Percentiles rank a stretch among this genome's conserved stretches.
phyloP scores from a whole-genome alignment of 306 rosid genomes.

The Coriaria nepalensis region DNA sequence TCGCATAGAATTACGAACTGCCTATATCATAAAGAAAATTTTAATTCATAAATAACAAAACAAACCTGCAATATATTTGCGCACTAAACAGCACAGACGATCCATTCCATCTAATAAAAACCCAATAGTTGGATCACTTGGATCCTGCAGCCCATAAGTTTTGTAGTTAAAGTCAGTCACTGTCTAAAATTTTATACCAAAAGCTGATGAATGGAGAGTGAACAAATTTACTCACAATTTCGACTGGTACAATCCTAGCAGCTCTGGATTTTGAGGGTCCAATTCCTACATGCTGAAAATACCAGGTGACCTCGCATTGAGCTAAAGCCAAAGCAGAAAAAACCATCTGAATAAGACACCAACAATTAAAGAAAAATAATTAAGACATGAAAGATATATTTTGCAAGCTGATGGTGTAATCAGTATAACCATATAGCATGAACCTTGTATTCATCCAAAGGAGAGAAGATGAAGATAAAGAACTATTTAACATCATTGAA shows the following conservation, averaged over 20 bases:
- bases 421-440: not conserved
- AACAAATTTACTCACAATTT: constrained; percentile 49
- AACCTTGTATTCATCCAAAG: too few relatives aligned
- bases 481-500: too few relatives aligned
- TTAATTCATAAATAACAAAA: not conserved
- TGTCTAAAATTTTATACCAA: constrained; percentile 13
- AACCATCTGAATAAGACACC: constrained; percentile 63
- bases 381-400: not conserved
- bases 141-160: constrained; percentile 53
- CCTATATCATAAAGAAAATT: too few relatives aligned
- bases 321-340: constrained; percentile 98
- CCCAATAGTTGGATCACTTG: constrained; percentile 93
- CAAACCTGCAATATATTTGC: constrained; percentile 87
- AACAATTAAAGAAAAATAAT: not conserved
- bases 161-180: constrained; percentile 20
- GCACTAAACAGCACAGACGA: constrained; percentile 84
- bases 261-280: constrained; percentile 80
- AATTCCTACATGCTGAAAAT: constrained; percentile 88
- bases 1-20: too few relatives aligned
- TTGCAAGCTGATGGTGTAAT: not conserved
- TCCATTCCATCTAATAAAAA: constrained; percentile 93
- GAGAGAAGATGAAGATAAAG: too few relatives aligned
- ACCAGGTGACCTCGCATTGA: constrained; percentile 92
- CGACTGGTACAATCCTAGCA: constrained; percentile 56
- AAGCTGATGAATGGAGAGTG: constrained; percentile 9